Evolutionary conservation across 1,284 basidiomycete genomes (phyloP).

Genomic region (Pseudozyma thailandica): DNA sequence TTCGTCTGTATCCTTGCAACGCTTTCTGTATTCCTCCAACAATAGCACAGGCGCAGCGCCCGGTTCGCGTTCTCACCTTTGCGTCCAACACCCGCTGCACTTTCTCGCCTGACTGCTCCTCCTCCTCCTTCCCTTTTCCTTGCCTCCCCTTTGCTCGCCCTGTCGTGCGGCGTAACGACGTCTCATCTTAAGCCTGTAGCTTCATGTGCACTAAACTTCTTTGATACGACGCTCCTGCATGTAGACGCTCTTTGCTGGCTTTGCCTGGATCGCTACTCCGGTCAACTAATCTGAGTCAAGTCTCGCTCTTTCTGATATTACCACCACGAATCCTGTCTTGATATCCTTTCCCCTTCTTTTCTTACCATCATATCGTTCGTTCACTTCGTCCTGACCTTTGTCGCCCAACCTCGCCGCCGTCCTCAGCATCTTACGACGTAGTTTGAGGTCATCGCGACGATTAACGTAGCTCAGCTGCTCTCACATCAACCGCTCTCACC

Average conservation of each 20-base stretch:
- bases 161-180: neutral
- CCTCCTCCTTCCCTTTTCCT: neutral
- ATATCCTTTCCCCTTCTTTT: neutral
- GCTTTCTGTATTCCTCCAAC: neutral
- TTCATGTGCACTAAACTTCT: neutral
- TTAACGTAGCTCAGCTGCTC: too few relatives aligned
- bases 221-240: conserved; percentile 10
- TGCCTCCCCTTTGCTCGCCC: neutral
- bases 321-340: neutral
- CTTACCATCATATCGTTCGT: neutral
- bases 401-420: neutral
- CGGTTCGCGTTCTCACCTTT: neutral
- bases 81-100: neutral
- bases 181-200: neutral
- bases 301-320: conserved; percentile 11
- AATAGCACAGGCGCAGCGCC: neutral
- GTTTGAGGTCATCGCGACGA: too few relatives aligned
- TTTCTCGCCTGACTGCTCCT: conserved; percentile 1
- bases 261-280: conserved; percentile 1
- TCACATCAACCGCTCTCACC: too few relatives aligned
- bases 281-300: neutral
- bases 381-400: neutral
- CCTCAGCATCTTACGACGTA: too few relatives aligned
- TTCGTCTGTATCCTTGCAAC: neutral
- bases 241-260: conserved; percentile 2